Conservation (phyloP, 108 stramenopile genomes). For the Skeletonema grethae region DNA sequence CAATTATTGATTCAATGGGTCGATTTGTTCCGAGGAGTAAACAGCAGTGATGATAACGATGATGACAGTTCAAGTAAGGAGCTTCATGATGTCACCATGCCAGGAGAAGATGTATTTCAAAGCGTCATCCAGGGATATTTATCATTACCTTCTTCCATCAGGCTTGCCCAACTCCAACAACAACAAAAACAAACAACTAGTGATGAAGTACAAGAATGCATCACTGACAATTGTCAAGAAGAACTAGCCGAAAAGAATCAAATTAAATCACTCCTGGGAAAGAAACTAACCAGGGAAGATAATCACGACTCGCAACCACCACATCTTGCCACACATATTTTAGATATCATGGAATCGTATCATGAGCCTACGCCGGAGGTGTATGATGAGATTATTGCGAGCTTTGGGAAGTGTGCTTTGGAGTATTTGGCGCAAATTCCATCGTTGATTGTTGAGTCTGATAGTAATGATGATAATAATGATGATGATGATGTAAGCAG, state of each 20-base stretch:
- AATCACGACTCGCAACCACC: constrained; percentile 7
- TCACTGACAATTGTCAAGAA: background rate
- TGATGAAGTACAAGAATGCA: background rate
- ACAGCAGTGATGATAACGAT: background rate
- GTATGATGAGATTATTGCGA: constrained; percentile 34
- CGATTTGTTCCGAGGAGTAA: background rate
- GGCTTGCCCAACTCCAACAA: background rate
- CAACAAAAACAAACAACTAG: background rate
- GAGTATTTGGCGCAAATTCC: constrained; percentile 10
- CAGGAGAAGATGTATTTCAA: constrained; percentile 15
- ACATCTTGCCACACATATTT: constrained; percentile 22
- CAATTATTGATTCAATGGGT: constrained; percentile 27
- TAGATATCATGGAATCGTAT: constrained; percentile 39
- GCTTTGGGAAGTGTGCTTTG: constrained; percentile 28
- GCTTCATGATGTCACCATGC: background rate
- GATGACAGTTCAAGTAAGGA: background rate
- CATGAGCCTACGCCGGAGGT: constrained; percentile 24
- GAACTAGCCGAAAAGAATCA: constrained; percentile 5
- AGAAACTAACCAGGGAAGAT: background rate
- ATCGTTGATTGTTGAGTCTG: background rate
- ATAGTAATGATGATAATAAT: background rate
- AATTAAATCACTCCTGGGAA: constrained; percentile 25
- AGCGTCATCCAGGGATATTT: constrained; percentile 24
- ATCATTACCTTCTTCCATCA: constrained; percentile 23
- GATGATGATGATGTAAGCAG: background rate